Evolutionary conservation across 2,329 filamentous ascomycete species (phyloP).

Genomic region (Huntiella decipiens): DNA sequence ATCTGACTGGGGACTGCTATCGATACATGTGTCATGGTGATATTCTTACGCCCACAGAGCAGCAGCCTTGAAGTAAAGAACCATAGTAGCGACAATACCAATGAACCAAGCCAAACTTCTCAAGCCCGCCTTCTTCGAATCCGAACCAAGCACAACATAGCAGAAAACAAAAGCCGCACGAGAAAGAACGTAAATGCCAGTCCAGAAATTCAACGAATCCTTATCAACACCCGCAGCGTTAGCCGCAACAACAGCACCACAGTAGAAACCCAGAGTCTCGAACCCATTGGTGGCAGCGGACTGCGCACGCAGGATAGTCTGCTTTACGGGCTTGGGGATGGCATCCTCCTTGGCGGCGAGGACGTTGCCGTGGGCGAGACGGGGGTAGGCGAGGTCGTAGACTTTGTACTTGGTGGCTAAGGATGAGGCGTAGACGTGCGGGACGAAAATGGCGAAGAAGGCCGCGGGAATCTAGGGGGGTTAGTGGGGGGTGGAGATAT

Average conservation of each 20-base stretch:
- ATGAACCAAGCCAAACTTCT: constrained; percentile 22
- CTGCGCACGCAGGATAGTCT: constrained; percentile 33
- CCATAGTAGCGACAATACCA: constrained; percentile 18
- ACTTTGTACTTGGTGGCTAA: constrained; percentile 15
- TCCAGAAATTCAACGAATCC: constrained; percentile 22
- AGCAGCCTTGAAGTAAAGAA: constrained; percentile 25
- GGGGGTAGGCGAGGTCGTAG: constrained; percentile 23
- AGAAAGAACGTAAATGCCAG: constrained; percentile 21
- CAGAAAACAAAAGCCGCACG: constrained; percentile 23
- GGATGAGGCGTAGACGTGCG: constrained; percentile 19
- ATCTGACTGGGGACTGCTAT: too few species aligned
- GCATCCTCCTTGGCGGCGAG: constrained; percentile 4
- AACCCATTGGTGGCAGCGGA: constrained; percentile 26
- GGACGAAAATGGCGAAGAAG: constrained; percentile 19
- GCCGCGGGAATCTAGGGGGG: constrained; percentile 22
- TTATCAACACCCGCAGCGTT: constrained; percentile 24
- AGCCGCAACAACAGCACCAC: constrained; percentile 25
- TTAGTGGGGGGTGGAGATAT: neutral
- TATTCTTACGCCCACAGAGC: constrained; percentile 13
- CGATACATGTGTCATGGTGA: too few species aligned
- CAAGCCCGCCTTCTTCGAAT: constrained; percentile 20
- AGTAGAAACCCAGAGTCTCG: constrained; percentile 26
- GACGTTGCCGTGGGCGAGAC: constrained; percentile 18
- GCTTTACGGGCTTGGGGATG: constrained; percentile 24
- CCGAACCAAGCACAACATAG: constrained; percentile 26